Evolutionary conservation across 176 grass and related monocot genomes (phyloP).

Genomic region (Rhynchospora tenuis): DNA sequence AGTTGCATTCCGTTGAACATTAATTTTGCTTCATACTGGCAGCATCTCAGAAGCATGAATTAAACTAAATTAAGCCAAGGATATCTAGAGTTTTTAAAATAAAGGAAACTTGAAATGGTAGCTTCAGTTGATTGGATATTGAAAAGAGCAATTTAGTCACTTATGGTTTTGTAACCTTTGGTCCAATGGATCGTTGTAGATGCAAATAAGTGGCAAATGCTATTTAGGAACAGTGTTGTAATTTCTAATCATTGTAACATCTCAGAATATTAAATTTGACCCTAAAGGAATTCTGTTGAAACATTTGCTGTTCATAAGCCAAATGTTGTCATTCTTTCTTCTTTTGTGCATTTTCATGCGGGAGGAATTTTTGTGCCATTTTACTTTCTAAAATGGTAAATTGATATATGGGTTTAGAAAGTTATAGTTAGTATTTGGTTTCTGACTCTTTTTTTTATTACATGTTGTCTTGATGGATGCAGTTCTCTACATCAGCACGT

Average conservation of each 20-base stretch:
- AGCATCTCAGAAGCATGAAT: not conserved
- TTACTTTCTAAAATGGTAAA: not conserved
- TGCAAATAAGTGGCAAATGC: not conserved
- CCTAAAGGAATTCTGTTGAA: not conserved
- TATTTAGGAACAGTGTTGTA: not conserved
- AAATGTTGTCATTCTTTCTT: not conserved
- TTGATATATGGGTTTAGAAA: not conserved
- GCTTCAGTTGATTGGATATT: not conserved
- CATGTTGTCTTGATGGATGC: conserved; percentile 24
- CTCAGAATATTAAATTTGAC: conserved; percentile 2
- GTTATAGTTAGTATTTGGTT: not conserved
- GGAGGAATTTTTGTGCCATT: not conserved
- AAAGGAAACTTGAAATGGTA: not conserved
- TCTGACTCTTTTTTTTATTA: conserved; percentile 5
- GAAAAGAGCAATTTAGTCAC: not conserved
- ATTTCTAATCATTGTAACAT: not conserved
- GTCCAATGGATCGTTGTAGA: not conserved
- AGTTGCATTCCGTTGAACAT: not conserved
- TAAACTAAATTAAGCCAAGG: not conserved
- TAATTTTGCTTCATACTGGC: not conserved
- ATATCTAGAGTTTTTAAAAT: not conserved
- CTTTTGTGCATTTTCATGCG: not conserved
- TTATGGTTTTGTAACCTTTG: not conserved
- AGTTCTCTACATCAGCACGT: conserved; percentile 91
- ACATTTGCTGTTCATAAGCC: not conserved